These are phyloP conservation scores for Citrullus mucosospermus DNA, from an alignment of 306 rosid genomes.

Conservation along the genomic window DNA sequence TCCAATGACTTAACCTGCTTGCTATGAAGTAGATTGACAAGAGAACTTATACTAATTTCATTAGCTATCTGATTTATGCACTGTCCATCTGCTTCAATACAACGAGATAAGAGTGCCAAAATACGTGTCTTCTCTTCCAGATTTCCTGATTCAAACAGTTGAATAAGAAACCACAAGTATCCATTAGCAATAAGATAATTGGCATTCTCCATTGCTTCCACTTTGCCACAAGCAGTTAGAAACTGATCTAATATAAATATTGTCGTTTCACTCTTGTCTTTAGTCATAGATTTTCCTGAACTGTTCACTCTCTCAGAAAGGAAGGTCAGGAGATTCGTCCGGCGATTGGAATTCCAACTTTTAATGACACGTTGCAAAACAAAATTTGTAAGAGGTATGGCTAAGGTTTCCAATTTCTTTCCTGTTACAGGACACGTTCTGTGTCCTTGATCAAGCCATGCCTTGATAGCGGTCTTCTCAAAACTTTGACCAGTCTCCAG, in stretches of 20 bases:
- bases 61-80: constrained; percentile 43
- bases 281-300: constrained; percentile 15
- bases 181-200: constrained; percentile 41
- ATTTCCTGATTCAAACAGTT: constrained; percentile 41
- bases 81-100: constrained; percentile 38
- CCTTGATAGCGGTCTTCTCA: constrained; percentile 48
- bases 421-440: constrained; percentile 67
- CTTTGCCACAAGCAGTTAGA: constrained; percentile 30
- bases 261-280: constrained; percentile 22
- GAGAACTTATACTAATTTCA: constrained; percentile 34
- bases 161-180: constrained; percentile 39
- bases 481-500: constrained; percentile 75
- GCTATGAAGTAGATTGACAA: constrained; percentile 48
- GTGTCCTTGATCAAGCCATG: constrained; percentile 72
- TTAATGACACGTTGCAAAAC: constrained; percentile 52
- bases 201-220: constrained; percentile 36
- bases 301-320: constrained; percentile 28
- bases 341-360: constrained; percentile 55
- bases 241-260: constrained; percentile 38
- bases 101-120: constrained; percentile 26
- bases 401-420: constrained; percentile 31
- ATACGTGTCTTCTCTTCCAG: constrained; percentile 43
- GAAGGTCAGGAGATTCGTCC: constrained; percentile 27
- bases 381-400: constrained; percentile 50
- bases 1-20: constrained; percentile 30